Conservation (phyloP, 2,329 filamentous ascomycete species). For the Penicillium digitatum region DNA sequence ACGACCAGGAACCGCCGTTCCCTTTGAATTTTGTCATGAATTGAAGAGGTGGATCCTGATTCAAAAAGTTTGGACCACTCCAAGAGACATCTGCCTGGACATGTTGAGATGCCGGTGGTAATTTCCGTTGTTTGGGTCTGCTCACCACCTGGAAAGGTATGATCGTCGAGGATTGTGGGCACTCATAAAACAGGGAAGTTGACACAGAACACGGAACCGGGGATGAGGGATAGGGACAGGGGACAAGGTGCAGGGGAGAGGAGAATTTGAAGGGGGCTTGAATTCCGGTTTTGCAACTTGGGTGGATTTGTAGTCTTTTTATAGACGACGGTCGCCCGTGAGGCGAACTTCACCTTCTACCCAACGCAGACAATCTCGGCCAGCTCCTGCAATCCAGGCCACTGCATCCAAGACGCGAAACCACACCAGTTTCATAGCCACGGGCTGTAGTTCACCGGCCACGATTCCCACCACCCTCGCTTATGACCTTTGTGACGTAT, state of each 20-base stretch:
- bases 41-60: not conserved
- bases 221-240: too few species aligned
- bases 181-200: not conserved
- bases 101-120: constrained; percentile 1
- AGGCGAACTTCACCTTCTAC: not conserved
- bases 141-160: not conserved
- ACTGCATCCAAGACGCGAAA: not conserved
- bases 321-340: not conserved
- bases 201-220: not conserved
- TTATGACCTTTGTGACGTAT: not conserved
- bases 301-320: too few species aligned
- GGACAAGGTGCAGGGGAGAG: too few species aligned
- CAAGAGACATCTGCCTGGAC: not conserved
- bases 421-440: not conserved
- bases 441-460: not conserved
- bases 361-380: not conserved
- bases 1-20: not conserved
- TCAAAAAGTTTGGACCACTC: not conserved
- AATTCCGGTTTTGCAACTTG: not conserved
- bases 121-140: not conserved
- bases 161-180: not conserved
- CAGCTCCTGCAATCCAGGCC: not conserved
- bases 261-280: not conserved
- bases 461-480: not conserved
- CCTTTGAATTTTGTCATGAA: not conserved